These are phyloP conservation scores for Cystobasidium slooffiae DNA, from an alignment of 1,284 basidiomycete genomes.

Conservation along the genomic window DNA sequence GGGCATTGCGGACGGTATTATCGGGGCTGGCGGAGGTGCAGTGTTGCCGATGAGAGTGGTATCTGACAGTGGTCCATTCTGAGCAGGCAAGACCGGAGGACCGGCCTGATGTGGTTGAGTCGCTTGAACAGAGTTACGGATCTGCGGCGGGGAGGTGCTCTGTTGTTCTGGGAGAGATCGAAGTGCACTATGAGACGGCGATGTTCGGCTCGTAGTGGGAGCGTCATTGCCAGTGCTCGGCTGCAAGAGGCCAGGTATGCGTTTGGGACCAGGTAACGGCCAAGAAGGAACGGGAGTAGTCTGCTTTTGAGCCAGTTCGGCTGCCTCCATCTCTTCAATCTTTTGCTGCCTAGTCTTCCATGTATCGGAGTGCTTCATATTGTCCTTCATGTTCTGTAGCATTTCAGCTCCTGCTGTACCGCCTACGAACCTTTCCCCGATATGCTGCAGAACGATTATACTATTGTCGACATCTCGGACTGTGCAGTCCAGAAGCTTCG, in stretches of 20 bases:
- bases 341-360: slow-evolving; percentile 14
- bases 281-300: neutral
- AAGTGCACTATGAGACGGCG: neutral
- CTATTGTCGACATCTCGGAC: slow-evolving; percentile 32
- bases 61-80: no score
- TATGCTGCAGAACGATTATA: slow-evolving; percentile 10
- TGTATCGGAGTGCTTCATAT: slow-evolving; percentile 33
- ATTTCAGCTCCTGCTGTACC: slow-evolving; percentile 24
- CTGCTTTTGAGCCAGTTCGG: neutral
- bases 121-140: no score
- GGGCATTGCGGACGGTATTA: no score
- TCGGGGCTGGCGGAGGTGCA: neutral
- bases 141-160: no score
- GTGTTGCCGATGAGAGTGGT: neutral
- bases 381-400: slow-evolving; percentile 27
- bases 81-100: neutral
- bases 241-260: neutral
- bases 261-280: neutral
- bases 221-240: neutral
- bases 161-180: no score
- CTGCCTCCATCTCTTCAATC: slow-evolving; percentile 3
- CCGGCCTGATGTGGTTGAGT: neutral
- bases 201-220: neutral
- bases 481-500: slow-evolving; percentile 5
- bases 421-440: slow-evolving; percentile 33